Base-by-base conservation (phyloP, 2,329 filamentous ascomycete genomes). In the Gyromitra esculenta region DNA sequence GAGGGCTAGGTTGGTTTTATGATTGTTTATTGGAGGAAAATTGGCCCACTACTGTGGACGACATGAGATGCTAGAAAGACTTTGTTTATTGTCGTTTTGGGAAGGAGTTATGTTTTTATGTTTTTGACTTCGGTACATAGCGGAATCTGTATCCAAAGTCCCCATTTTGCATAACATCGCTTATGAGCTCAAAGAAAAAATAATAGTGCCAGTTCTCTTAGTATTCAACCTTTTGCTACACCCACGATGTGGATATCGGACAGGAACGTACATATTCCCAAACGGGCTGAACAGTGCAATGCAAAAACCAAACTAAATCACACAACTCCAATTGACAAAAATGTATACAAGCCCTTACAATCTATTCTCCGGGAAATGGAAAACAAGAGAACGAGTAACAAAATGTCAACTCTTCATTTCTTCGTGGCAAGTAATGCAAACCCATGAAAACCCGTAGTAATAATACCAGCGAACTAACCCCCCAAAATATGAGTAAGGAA, bases 341-440 rank as follows among this genome's bases (percentile, higher is more conserved):
- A 65, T 15, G 45, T 62, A 45, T 57, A 65, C 11, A 52, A 39
- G 7, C 25, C 21, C 9, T 21, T 48, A 31, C 41, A 18, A 73
- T 68, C 45, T 43, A 68, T 56, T 45, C 48, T 35, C 11, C 31
- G 13, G 31, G 35, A 59, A 59, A 59, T 62, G 39, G 43, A 31
- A 52, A 68, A 52, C 18, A 59, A 54, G 41, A 48, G 48, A 45
- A 67, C 54, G 11, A 68, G 60, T 54, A 73, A 68, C 31, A 65
- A 62, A 63, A 62, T 60, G 54, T 54, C 68, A 71, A 64, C 45
- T 41, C 65, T 59, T 70, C 57, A 64, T 71, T 68, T 75, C 66
- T 43, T 75, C 66, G 31, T 52, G 57, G 39, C 35, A 75, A 52
- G 63, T 69, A 70, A 69, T 74, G 64, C 65, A 75, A 71, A 70